Base-by-base conservation (phyloP, 176 grass and related monocot genomes). In the Musa itinerans region DNA sequence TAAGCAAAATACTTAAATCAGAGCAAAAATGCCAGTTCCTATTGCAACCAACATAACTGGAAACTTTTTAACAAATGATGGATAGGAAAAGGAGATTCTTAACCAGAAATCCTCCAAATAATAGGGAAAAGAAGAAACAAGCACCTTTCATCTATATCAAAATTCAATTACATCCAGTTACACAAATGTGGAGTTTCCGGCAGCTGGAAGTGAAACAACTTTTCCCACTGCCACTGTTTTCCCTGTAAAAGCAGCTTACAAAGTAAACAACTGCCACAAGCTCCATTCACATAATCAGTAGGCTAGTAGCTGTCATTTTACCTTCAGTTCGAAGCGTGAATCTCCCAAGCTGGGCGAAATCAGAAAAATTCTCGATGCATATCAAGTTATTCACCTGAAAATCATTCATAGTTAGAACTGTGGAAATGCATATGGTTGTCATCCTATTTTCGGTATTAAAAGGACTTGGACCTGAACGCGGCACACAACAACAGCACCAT, bases 271-370 rank as follows among this genome's bases (percentile, higher is more conserved):
- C 61, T 43, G n/a, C 14, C 1, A 53, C 2, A 11, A 74, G 29
- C 24, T 53, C 19, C 16, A 23, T 66, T 22, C 11, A 74, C 24
- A 2, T 25, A 29, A 56, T 15, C 9, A 26, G 52, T 27, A 57
- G 9, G 9, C 12, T 1, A 76, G 1, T 13, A 63, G 25, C 19
- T 68, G 2, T 23, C 73, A 52, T 17, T 8, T 81, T 83, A 89
- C 94, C 94, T 93, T 97, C 90, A 2, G 87, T 90, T 81, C 93
- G 77, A 77, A 97, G 93, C 14, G 93, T 93, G 82, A 97, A 97
- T 79, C 93, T 97, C 83, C 93, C 93, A 74, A 97, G 93, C 77
- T 92, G 93, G 83, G 93, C 79, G 70, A 88, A 85, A 83, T 87
- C 83, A 78, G 87, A 79, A 69, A 97, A 97, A 27, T 88, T 92